These are phyloP conservation scores for Scutellaria barbata DNA, from an alignment of 257 asterid genomes.

Conservation along the genomic window DNA sequence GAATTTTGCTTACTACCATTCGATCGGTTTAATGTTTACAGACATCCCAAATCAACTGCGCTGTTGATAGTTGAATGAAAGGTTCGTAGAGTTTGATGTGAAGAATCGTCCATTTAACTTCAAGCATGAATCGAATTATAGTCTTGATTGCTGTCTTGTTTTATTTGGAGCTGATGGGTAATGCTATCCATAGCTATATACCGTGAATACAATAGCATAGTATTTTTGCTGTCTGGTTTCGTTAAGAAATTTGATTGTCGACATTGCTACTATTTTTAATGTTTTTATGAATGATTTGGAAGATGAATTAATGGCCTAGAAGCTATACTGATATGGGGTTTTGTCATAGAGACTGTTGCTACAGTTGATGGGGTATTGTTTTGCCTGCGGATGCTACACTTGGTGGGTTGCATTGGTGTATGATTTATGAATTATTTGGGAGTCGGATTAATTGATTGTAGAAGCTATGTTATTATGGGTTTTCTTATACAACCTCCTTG, in stretches of 20 bases:
- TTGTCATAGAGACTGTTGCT: too few species aligned
- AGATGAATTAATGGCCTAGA: too few species aligned
- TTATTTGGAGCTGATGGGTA: background rate
- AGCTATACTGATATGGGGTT: too few species aligned
- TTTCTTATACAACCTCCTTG: background rate
- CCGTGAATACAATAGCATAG: background rate
- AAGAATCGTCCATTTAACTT: conserved; percentile 1
- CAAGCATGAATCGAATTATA: background rate
- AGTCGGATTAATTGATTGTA: background rate
- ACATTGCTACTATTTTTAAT: background rate
- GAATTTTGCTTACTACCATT: background rate
- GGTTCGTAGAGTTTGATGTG: background rate
- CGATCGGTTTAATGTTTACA: background rate
- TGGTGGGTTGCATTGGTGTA: too few species aligned
- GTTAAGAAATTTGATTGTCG: background rate
- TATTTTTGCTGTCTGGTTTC: conserved; percentile 3
- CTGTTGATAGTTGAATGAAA: conserved; percentile 3
- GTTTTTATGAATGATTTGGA: too few species aligned
- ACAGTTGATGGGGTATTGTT: too few species aligned
- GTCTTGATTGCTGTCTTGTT: conserved; percentile 8
- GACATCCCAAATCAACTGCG: background rate
- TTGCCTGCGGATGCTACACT: too few species aligned
- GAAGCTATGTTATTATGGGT: conserved; percentile 8
- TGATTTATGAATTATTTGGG: conserved; percentile 1
- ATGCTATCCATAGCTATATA: background rate